These are phyloP conservation scores for Sequoia sempervirens DNA, from an alignment of 75 land plant species.

Conservation along the genomic window DNA sequence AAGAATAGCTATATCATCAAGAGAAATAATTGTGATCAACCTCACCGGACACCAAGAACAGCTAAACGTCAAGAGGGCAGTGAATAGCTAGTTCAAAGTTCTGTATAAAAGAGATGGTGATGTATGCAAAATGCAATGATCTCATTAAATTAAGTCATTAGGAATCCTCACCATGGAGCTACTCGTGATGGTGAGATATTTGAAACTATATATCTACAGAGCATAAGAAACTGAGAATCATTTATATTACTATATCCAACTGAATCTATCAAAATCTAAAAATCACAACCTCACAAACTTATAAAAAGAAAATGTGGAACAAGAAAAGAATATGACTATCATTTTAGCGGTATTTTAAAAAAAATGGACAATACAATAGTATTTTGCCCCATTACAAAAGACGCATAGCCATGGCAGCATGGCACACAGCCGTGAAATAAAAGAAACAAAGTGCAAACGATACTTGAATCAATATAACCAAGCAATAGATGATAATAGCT, in stretches of 20 bases:
- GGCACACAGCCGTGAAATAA: no score
- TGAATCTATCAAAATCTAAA: neutral
- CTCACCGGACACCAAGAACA: neutral
- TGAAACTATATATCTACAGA: slow-evolving; percentile 68
- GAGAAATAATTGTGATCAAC: neutral
- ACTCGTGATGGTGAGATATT: slow-evolving; percentile 81
- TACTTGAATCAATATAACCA: no score
- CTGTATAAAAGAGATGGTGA: neutral
- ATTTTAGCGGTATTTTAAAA: no score
- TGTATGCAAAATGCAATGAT: neutral
- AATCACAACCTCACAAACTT: neutral
- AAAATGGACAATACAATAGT: no score
- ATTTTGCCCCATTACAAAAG: no score
- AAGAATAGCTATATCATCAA: neutral
- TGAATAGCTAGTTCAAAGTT: neutral
- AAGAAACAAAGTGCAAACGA: no score
- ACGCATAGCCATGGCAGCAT: no score
- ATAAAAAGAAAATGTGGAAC: neutral
- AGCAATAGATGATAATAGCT: no score
- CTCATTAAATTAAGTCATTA: neutral
- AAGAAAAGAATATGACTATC: slow-evolving; percentile 1
- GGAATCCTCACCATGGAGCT: slow-evolving; percentile 49
- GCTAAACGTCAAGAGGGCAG: neutral
- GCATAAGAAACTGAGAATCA: neutral
- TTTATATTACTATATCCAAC: neutral